Evolutionary conservation across 148 eudicot genomes (phyloP), one percentile per base, ranked within the genome.

Genomic region (Agrostemma githago): DNA sequence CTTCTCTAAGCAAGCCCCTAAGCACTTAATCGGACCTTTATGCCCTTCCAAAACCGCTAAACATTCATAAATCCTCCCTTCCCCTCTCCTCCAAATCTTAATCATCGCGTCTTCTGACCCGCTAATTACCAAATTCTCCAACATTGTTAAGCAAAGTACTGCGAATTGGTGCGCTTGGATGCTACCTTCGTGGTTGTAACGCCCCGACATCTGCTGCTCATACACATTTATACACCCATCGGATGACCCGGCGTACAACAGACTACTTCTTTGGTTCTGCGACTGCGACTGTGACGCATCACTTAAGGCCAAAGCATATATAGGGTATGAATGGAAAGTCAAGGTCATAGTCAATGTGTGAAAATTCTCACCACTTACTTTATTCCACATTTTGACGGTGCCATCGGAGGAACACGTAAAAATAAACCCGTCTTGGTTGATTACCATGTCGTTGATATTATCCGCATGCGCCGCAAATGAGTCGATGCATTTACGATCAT

Each of bases 61-160:
- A 76, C 91, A 89, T 57, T 84, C 81, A 74, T 89, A 91, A 37
- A 68, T 80, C 9, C 75, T 79, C 34, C 87, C 88, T 70, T 80
- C 85, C 21, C 86, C 88, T 59, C 91, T 74, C 69, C 83, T 83
- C 94, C 94, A 89, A 2, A 89, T 72, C 85, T 91, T 82, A 21
- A 89, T 83, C 0, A 91, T 86, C 26, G 89, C 78, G 67, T 89
- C 91, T 77, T 89, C 95, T 0, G 89, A 88, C 4, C 91, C 95
- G 46, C 95, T 89, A 2, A 89, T 80, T n/a, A 89, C 44, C 19
- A 89, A 40, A 56, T 84, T 80, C 67, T 79, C 88, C 3, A 89
- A 68, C 3, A 85, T 79, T 0, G 58, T 86, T 7, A 89, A 72
- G 20, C 88, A 84, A n/a, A 89, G 91, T 16, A 89, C 86, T 16